These are phyloP conservation scores for Apiotrichum sp. DNA, from an alignment of 1,284 basidiomycete genomes.

Conservation along the genomic window DNA sequence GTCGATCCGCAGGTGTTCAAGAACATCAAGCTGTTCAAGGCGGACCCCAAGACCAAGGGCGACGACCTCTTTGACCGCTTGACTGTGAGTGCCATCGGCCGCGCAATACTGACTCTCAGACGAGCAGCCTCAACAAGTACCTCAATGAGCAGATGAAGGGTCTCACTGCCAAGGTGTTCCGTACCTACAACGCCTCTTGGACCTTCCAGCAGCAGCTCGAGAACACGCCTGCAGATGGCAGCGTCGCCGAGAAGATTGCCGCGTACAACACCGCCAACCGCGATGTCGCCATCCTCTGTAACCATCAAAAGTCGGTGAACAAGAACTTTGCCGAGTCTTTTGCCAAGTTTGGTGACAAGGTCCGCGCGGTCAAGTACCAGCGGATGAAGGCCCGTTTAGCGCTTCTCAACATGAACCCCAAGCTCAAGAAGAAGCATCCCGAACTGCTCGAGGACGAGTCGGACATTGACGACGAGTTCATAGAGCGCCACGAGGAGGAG, in stretches of 20 bases:
- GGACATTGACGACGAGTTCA: constrained; percentile 87
- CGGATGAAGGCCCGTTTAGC: constrained; percentile 83
- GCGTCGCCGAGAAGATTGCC: constrained; percentile 84
- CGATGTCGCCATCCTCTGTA: constrained; percentile 90
- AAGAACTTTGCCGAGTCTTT: constrained; percentile 87
- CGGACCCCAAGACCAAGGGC: constrained; percentile 77
- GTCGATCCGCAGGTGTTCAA: constrained; percentile 86
- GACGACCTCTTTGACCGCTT: constrained; percentile 93
- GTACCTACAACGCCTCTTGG: constrained; percentile 95
- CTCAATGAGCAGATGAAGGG: constrained; percentile 89
- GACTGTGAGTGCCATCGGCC: constrained; percentile 55
- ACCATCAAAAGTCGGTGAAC: constrained; percentile 89
- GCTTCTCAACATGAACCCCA: constrained; percentile 66
- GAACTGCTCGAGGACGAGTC: constrained; percentile 73
- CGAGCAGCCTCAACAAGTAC: constrained; percentile 78
- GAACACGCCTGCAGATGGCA: constrained; percentile 63
- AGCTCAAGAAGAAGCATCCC: constrained; percentile 73
- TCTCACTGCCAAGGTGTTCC: constrained; percentile 94
- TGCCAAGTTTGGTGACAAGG: constrained; percentile 81
- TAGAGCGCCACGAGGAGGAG: constrained; percentile 72
- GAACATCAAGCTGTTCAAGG: constrained; percentile 81
- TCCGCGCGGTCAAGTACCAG: constrained; percentile 78
- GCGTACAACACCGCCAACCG: constrained; percentile 94
- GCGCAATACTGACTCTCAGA: constrained; percentile 51
- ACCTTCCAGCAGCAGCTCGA: constrained; percentile 88